Evolutionary conservation across 106 monocot species (phyloP), one percentile per base, ranked within the genome.

Genomic region (Vanilla planifolia): DNA sequence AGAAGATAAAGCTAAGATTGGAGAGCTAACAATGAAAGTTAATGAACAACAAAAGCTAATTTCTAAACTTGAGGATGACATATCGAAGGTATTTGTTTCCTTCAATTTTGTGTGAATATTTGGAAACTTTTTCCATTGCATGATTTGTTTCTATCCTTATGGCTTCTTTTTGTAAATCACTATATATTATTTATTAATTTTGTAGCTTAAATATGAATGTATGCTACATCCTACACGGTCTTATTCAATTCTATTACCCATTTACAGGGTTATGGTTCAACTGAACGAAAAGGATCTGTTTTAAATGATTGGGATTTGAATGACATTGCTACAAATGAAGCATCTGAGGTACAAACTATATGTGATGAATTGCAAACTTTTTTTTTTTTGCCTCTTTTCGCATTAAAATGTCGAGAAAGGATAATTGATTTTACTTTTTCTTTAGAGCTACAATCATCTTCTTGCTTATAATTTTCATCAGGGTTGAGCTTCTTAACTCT

Each of bases 31-130:
- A 66, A 51, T 65, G 23, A 91, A 91, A 69, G 84, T 77, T 63
- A 82, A 81, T 55, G 96, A 98, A 71, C 96, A 98, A 56, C 88
- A 92, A 66, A 85, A 79, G 69, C 69, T 98, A 50, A 92, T 92
- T 67, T 25, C 85, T 70, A 98, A 92, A 63, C 84, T 98, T 47
- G 96, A 98, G 73, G 96, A 98, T 50, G 96, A 98, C 75, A 98
- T 98, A 72, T 75, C 85, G n/a, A 98, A 98, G 96, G 96, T 98
- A 25, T 21, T 42, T 59, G 14, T 59, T 11, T 61, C 3, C 17
- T 39, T 48, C n/a, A 20, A 36, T 20, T 32, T 50, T 39, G 48
- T 20, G 7, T 33, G 4, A 23, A 14, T 11, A 22, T 29, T 15
- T 40, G 7, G 9, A 23, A 45, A 15, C 47, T 63, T 26, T 27